These are phyloP conservation scores for Naematelia encephala DNA, from an alignment of 768 basidiomycete species.

Conservation along the genomic window DNA sequence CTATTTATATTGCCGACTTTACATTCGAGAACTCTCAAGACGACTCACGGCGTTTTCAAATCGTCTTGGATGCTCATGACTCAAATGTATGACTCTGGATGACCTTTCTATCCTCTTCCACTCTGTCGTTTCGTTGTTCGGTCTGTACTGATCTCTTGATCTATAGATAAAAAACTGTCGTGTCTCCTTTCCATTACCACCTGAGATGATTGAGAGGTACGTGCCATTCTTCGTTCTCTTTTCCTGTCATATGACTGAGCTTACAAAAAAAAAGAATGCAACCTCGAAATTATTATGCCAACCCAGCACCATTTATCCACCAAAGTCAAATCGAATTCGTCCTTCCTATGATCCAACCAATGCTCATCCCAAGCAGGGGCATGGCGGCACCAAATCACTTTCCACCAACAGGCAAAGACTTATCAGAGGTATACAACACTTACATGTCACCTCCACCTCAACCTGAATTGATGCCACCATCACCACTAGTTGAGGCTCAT, in stretches of 20 bases:
- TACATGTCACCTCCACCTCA: conserved; percentile 38
- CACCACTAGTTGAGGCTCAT: conserved; percentile 29
- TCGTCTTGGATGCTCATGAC: conserved; percentile 46
- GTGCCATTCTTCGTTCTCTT: conserved; percentile 9
- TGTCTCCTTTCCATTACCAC: conserved; percentile 28
- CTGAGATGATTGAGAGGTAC: conserved; percentile 23
- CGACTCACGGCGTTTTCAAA: conserved; percentile 24
- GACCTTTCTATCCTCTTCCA: neutral
- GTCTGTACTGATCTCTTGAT: conserved; percentile 2
- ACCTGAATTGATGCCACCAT: conserved; percentile 21
- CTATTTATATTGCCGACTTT: conserved; percentile 44
- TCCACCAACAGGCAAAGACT: conserved; percentile 6
- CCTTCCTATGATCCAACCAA: conserved; percentile 10
- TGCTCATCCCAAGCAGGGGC: conserved; percentile 3
- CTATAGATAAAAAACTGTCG: conserved; percentile 26
- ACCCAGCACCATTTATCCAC: conserved; percentile 38
- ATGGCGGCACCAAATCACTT: conserved; percentile 1
- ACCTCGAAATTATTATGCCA: conserved; percentile 33
- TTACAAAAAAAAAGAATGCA: conserved; percentile 19
- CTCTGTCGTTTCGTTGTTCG: neutral
- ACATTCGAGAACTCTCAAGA: conserved; percentile 22
- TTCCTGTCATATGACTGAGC: neutral
- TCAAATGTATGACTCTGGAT: conserved; percentile 17
- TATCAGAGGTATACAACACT: conserved; percentile 21
- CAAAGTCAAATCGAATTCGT: conserved; percentile 12